Percentiles rank a stretch among this genome's conserved stretches.
These are phyloP conservation scores for Suillus brevipes DNA, from an alignment of 768 basidiomycete species.

Conservation along the genomic window DNA sequence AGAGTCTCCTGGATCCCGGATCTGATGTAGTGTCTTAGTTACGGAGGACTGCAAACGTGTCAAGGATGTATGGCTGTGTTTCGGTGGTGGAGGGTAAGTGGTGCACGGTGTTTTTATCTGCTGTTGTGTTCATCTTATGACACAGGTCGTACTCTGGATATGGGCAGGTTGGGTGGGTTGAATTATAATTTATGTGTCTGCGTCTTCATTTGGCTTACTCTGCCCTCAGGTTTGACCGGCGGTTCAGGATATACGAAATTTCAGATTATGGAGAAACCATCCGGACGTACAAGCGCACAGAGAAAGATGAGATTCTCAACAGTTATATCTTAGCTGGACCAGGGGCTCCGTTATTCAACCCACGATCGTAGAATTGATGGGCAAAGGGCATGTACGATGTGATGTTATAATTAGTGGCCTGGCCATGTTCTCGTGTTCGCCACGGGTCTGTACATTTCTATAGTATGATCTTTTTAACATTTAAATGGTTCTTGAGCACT, in stretches of 20 bases:
- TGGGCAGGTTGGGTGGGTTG: constrained; percentile 65
- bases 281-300: constrained; percentile 80
- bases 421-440: not conserved
- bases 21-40: constrained; percentile 43
- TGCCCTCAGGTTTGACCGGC: constrained; percentile 72
- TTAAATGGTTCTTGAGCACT: not conserved
- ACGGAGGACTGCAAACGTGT: constrained; percentile 88
- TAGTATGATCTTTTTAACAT: not conserved
- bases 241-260: constrained; percentile 87
- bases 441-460: not conserved
- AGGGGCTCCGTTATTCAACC: constrained; percentile 39
- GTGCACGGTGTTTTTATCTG: not conserved
- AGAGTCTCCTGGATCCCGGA: not conserved
- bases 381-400: not conserved
- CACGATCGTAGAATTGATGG: constrained; percentile 6
- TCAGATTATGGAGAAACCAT: constrained; percentile 92
- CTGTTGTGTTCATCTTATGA: not conserved
- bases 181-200: not conserved
- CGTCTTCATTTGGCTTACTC: constrained; percentile 10
- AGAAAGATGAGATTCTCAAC: constrained; percentile 67
- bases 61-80: constrained; percentile 88
- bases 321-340: constrained; percentile 60
- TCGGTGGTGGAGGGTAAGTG: constrained; percentile 79
- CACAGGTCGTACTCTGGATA: constrained; percentile 80
- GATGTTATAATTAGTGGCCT: constrained; percentile 2